Evolutionary conservation across 345 rosid species (phyloP).

Genomic region (Aquilaria malaccensis): DNA sequence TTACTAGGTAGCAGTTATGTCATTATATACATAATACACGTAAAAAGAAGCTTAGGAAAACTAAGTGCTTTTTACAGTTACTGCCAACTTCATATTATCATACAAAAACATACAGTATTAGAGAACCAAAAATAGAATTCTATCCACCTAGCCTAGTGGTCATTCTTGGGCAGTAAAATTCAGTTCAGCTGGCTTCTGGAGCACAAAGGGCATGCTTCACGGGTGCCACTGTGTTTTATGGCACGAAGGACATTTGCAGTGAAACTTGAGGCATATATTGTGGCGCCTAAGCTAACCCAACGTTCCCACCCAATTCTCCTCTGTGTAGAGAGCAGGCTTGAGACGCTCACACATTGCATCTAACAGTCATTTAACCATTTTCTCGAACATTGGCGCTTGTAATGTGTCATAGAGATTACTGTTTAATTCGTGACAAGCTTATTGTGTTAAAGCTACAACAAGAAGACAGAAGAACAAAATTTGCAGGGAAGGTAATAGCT

Average conservation of each 20-base stretch:
- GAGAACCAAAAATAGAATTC: too few species aligned
- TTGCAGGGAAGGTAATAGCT: too few species aligned
- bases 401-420: conserved; percentile 4
- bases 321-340: conserved; percentile 76
- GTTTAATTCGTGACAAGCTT: too few species aligned
- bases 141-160: conserved; percentile 6
- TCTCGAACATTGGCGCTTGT: conserved; percentile 83
- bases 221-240: conserved; percentile 38
- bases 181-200: conserved; percentile 94
- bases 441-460: too few species aligned
- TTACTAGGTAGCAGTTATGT: not conserved
- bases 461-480: too few species aligned
- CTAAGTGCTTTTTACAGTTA: not conserved
- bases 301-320: conserved; percentile 61
- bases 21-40: conserved; percentile 1
- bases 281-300: conserved; percentile 67
- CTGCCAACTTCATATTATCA: not conserved
- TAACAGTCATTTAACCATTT: conserved; percentile 74
- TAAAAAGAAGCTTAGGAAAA: not conserved
- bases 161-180: conserved; percentile 63
- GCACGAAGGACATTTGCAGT: conserved; percentile 75
- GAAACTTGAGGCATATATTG: conserved; percentile 76
- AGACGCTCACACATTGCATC: conserved; percentile 87
- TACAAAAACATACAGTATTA: too few species aligned
- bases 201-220: conserved; percentile 43